These are phyloP conservation scores for Chaetomiaceae sp. DNA, from an alignment of 2,329 filamentous ascomycete species.

Conservation along the genomic window DNA sequence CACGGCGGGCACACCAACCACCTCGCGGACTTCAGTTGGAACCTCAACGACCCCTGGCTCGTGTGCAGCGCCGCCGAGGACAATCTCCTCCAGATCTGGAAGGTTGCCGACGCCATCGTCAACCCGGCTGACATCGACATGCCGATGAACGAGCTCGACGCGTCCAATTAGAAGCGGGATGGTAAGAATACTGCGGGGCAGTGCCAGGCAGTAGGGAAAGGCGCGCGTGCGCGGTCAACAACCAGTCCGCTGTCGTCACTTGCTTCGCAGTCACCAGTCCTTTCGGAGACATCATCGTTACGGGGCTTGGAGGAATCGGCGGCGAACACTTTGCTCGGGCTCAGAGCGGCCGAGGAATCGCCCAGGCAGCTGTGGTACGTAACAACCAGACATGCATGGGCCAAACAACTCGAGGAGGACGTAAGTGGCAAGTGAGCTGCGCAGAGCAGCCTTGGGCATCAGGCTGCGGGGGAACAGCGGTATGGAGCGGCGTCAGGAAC, in stretches of 20 bases:
- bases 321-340: not conserved
- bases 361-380: not conserved
- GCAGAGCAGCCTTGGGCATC: too few species aligned
- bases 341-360: not conserved
- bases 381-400: slow-evolving; percentile 12
- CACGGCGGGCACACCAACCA: slow-evolving; percentile 97
- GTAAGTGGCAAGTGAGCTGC: too few species aligned
- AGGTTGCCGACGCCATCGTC: slow-evolving; percentile 75
- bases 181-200: slow-evolving; percentile 5
- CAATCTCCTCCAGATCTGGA: slow-evolving; percentile 94
- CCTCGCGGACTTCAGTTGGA: slow-evolving; percentile 96
- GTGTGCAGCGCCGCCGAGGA: slow-evolving; percentile 94
- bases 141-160: slow-evolving; percentile 65
- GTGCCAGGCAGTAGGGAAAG: not conserved
- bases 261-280: not conserved
- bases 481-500: not conserved
- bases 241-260: not conserved
- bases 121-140: slow-evolving; percentile 70
- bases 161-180: slow-evolving; percentile 16
- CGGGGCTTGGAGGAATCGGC: not conserved
- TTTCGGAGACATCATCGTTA: not conserved
- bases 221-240: not conserved
- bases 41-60: slow-evolving; percentile 92
- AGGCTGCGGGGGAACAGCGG: not conserved
- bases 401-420: not conserved